Evolutionary conservation across 108 stramenopile genomes (phyloP).

Genomic region (Chaetoceros tenuissimus): DNA sequence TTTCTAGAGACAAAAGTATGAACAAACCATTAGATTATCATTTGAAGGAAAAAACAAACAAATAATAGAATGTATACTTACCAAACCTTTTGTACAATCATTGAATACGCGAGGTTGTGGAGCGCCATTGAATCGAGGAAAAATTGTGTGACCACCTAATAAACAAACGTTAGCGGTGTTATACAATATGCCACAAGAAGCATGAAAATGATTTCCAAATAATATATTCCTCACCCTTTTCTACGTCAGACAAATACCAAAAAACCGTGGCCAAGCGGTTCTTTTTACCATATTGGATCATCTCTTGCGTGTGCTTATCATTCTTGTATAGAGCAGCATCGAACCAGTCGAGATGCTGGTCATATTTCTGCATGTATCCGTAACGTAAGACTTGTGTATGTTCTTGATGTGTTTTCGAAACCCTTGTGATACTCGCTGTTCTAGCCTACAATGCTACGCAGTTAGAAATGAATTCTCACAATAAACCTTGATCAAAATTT

Average conservation of each 20-base stretch:
- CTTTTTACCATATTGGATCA: conserved; percentile 43
- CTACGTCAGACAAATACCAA: conserved; percentile 80
- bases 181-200: not conserved
- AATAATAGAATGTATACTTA: too few relatives aligned
- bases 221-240: too few relatives aligned
- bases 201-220: too few relatives aligned
- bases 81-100: conserved; percentile 30
- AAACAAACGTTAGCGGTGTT: too few relatives aligned
- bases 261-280: conserved; percentile 89
- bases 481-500: too few relatives aligned
- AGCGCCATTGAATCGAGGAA: conserved; percentile 31
- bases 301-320: conserved; percentile 9
- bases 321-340: conserved; percentile 37
- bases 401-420: conserved; percentile 65
- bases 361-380: conserved; percentile 57
- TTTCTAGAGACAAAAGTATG: too few relatives aligned
- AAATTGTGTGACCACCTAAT: conserved; percentile 55
- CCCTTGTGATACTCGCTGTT: conserved; percentile 51
- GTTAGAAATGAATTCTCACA: too few relatives aligned
- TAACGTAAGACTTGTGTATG: conserved; percentile 64
- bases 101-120: conserved; percentile 7
- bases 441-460: too few relatives aligned
- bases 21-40: conserved; percentile 18
- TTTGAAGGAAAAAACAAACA: too few relatives aligned
- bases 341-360: conserved; percentile 76